Conservation (phyloP, 2,329 filamentous ascomycete species). For the Colletotrichum sp. region DNA sequence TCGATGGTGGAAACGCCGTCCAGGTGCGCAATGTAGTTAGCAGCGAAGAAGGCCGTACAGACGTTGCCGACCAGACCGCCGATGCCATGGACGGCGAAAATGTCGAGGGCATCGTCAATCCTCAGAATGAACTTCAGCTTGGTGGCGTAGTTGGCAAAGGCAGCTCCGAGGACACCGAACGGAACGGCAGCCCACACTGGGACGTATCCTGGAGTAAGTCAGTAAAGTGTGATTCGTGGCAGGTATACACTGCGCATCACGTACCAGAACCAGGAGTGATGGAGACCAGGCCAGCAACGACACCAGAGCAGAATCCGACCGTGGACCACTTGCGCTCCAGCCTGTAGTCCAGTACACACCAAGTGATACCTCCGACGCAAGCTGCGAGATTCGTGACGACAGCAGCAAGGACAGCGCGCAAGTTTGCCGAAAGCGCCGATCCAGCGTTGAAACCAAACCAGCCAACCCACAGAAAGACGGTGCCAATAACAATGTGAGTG, state of each 20-base stretch:
- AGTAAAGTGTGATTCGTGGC: background rate
- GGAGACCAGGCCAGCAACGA: slow-evolving; percentile 84
- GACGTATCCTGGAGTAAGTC: slow-evolving; percentile 61
- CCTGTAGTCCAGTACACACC: slow-evolving; percentile 88
- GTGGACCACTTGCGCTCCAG: slow-evolving; percentile 92
- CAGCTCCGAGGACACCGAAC: slow-evolving; percentile 77
- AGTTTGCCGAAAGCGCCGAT: slow-evolving; percentile 79
- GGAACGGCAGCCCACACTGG: slow-evolving; percentile 84
- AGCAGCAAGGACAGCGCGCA: slow-evolving; percentile 86
- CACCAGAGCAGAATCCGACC: slow-evolving; percentile 90
- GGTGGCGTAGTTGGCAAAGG: slow-evolving; percentile 86
- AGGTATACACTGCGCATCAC: slow-evolving; percentile 18
- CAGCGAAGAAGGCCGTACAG: slow-evolving; percentile 81
- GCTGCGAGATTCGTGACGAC: slow-evolving; percentile 87
- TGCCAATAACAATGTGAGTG: slow-evolving; percentile 89
- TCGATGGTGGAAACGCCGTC: slow-evolving; percentile 71
- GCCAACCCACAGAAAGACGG: slow-evolving; percentile 92
- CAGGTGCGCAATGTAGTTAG: slow-evolving; percentile 82
- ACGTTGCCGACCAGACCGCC: slow-evolving; percentile 82
- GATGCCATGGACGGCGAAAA: slow-evolving; percentile 83
- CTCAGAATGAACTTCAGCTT: slow-evolving; percentile 86
- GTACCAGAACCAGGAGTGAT: slow-evolving; percentile 85
- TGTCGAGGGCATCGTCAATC: slow-evolving; percentile 87
- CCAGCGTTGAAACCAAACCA: slow-evolving; percentile 97
- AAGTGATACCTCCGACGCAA: slow-evolving; percentile 84